phyloP scores from a whole-genome alignment of 805 yeast genomes.

The Candida orba region DNA sequence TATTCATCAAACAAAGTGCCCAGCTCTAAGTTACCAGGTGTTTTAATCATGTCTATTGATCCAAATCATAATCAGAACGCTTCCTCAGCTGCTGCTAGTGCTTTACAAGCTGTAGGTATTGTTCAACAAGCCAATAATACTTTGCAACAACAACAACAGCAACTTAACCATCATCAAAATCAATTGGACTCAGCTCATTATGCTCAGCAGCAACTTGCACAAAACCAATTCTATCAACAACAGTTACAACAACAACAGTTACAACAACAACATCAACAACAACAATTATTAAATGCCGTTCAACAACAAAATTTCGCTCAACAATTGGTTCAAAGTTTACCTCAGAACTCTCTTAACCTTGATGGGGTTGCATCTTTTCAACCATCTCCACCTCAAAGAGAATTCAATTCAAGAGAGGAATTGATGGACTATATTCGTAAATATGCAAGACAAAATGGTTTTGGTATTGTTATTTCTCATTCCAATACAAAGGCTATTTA shows the following conservation, averaged over 20 bases:
- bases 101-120: constrained; percentile 19
- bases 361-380: constrained; percentile 10
- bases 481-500: constrained; percentile 26
- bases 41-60: constrained; percentile 2
- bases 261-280: constrained; percentile 16
- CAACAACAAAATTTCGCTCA: constrained; percentile 14
- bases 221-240: constrained; percentile 17
- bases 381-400: constrained; percentile 19
- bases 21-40: no score
- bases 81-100: constrained; percentile 19
- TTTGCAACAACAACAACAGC: constrained; percentile 13
- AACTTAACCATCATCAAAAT: constrained; percentile 1
- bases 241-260: constrained; percentile 14
- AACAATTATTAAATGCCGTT: constrained; percentile 8
- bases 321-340: constrained; percentile 18
- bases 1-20: no score
- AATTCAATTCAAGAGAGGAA: constrained; percentile 19
- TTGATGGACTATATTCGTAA: constrained; percentile 22
- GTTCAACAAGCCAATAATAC: constrained; percentile 11
- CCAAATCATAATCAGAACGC: constrained; percentile 8
- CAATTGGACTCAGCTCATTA: constrained; percentile 4
- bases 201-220: constrained; percentile 15
- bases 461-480: constrained; percentile 26
- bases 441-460: constrained; percentile 25
- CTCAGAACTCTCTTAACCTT: constrained; percentile 10